phyloP scores from a whole-genome alignment of 2,329 filamentous ascomycete genomes.

The Orbilia ellipsospora region DNA sequence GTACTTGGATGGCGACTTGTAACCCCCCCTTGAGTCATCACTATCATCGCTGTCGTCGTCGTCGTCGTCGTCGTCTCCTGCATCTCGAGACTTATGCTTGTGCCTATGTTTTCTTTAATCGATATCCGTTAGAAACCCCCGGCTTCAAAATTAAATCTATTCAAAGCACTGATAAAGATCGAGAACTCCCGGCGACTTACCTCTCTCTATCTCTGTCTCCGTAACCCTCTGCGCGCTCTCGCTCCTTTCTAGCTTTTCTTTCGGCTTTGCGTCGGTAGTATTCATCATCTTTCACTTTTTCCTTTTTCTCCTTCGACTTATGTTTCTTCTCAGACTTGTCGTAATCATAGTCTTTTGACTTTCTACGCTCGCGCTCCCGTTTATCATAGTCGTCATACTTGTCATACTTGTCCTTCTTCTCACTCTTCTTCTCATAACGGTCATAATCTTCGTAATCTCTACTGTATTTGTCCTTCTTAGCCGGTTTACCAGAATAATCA shows the following conservation, averaged over 20 bases:
- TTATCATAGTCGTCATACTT: conserved; percentile 39
- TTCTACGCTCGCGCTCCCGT: conserved; percentile 36
- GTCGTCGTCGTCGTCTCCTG: conserved; percentile 31
- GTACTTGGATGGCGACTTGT: conserved; percentile 21
- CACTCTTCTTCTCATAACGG: conserved; percentile 38
- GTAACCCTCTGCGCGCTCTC: conserved; percentile 36
- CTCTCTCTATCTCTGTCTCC: conserved; percentile 23
- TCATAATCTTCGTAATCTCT: conserved; percentile 30
- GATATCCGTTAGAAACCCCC: neutral
- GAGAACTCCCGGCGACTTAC: neutral
- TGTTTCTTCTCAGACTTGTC: conserved; percentile 54
- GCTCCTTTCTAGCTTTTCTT: conserved; percentile 38
- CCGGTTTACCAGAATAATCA: conserved; percentile 25
- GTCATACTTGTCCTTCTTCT: conserved; percentile 54
- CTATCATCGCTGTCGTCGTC: conserved; percentile 39
- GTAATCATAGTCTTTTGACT: conserved; percentile 50
- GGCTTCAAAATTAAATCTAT: neutral
- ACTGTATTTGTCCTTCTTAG: conserved; percentile 45
- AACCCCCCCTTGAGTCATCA: conserved; percentile 31
- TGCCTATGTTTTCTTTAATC: conserved; percentile 35
- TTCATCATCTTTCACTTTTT: conserved; percentile 51
- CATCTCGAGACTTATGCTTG: conserved; percentile 28
- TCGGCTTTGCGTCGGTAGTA: conserved; percentile 54
- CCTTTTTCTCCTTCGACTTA: conserved; percentile 53
- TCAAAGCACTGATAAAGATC: neutral